Evolutionary conservation across 2,329 filamentous ascomycete species (phyloP).

Genomic region (Penicillium hordei): DNA sequence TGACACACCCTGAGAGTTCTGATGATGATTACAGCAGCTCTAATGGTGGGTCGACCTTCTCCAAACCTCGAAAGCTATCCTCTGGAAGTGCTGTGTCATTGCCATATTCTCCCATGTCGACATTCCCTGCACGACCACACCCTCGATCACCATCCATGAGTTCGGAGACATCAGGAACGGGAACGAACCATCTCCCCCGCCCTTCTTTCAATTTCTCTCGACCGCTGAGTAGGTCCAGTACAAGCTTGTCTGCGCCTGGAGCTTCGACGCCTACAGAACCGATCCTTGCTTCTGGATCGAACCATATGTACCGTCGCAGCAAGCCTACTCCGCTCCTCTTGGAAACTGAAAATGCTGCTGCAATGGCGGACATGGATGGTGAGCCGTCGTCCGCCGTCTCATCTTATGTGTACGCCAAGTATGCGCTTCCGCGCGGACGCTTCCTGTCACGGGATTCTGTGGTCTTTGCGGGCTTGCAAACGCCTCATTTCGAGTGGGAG

Average conservation of each 20-base stretch:
- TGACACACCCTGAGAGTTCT: conserved; percentile 63
- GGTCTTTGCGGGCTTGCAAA: conserved; percentile 56
- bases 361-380: conserved; percentile 19
- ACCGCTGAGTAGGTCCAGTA: conserved; percentile 66
- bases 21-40: conserved; percentile 67
- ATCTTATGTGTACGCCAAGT: conserved; percentile 86
- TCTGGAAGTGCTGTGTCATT: conserved; percentile 64
- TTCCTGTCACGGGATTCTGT: conserved; percentile 67
- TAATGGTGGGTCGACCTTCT: conserved; percentile 60
- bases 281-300: conserved; percentile 32
- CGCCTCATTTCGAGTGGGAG: conserved; percentile 64
- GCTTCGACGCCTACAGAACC: conserved; percentile 30
- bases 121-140: conserved; percentile 59
- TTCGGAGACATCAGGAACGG: conserved; percentile 72
- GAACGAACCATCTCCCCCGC: conserved; percentile 57
- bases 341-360: conserved; percentile 24
- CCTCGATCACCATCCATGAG: conserved; percentile 79
- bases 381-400: conserved; percentile 53
- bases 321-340: conserved; percentile 38
- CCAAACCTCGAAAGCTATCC: conserved; percentile 74
- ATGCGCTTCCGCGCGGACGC: conserved; percentile 78
- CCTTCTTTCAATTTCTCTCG: conserved; percentile 93
- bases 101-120: conserved; percentile 62
- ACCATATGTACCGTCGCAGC: conserved; percentile 29
- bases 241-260: conserved; percentile 38